Percentiles rank a stretch among this genome's conserved stretches.
Evolutionary conservation across 1,139 yeast genomes (phyloP).

Genomic region (Casaregolazyma suthepensis): DNA sequence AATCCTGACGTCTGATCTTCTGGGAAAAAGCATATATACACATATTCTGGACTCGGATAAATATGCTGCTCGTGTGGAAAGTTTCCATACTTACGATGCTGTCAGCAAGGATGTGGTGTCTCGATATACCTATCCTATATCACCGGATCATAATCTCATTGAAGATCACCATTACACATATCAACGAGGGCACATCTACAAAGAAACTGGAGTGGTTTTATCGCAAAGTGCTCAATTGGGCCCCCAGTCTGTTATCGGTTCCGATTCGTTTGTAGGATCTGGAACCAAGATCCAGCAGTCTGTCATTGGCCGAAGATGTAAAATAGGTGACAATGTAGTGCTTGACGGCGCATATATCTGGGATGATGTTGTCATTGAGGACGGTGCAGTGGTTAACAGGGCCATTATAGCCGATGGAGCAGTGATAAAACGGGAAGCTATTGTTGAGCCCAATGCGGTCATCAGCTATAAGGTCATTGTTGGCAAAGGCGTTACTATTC

Average conservation of each 20-base stretch:
- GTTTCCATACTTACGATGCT: slow-evolving; percentile 89
- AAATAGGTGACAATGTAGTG: slow-evolving; percentile 68
- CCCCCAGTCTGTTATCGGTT: slow-evolving; percentile 72
- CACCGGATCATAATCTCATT: slow-evolving; percentile 75
- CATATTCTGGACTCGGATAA: slow-evolving; percentile 60
- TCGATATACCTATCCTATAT: slow-evolving; percentile 89
- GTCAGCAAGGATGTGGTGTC: slow-evolving; percentile 85
- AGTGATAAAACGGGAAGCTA: slow-evolving; percentile 46
- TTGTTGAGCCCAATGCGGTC: slow-evolving; percentile 64
- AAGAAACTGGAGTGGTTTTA: slow-evolving; percentile 70
- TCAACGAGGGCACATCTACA: slow-evolving; percentile 80
- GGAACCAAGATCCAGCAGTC: slow-evolving; percentile 51
- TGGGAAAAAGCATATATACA: slow-evolving; percentile 87
- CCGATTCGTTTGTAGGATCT: slow-evolving; percentile 59
- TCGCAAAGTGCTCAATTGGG: slow-evolving; percentile 89
- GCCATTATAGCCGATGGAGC: slow-evolving; percentile 68
- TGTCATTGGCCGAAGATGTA: slow-evolving; percentile 79
- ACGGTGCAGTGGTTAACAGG: slow-evolving; percentile 50
- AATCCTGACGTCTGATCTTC: slow-evolving; percentile 79
- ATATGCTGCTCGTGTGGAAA: slow-evolving; percentile 90
- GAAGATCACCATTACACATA: slow-evolving; percentile 68
- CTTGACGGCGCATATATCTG: slow-evolving; percentile 77
- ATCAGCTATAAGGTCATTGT: slow-evolving; percentile 68
- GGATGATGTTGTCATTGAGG: slow-evolving; percentile 73
- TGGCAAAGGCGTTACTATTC: slow-evolving; percentile 36